Percentiles rank a stretch among this genome's conserved stretches.
Conservation (phyloP, 2,329 filamentous ascomycete genomes). For the Hypoxylon rubiginosum region DNA sequence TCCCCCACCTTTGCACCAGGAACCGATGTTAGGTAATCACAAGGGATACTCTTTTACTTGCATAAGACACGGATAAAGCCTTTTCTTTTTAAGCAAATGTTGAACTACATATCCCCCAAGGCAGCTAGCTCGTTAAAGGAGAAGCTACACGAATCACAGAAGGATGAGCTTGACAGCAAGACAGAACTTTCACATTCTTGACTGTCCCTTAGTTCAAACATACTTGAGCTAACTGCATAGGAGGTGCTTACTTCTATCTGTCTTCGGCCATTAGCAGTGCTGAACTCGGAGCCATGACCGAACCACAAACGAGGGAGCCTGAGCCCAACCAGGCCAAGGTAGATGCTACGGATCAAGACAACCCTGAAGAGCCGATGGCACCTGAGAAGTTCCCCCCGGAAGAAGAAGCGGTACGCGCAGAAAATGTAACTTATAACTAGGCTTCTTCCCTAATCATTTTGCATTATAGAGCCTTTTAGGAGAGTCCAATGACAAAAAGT, state of each 20-base stretch:
- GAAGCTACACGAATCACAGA: background rate
- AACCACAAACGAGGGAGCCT: conserved; percentile 26
- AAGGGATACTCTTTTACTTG: background rate
- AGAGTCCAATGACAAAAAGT: conserved; percentile 80
- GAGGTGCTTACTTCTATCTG: background rate
- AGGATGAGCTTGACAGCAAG: background rate
- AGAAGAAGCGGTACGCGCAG: conserved; percentile 66
- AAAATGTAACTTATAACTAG: background rate
- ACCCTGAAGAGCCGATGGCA: conserved; percentile 50
- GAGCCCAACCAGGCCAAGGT: conserved; percentile 27
- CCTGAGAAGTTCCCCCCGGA: conserved; percentile 64
- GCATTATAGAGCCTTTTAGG: conserved; percentile 71
- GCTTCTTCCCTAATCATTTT: background rate
- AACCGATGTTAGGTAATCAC: background rate
- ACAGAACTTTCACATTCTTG: background rate
- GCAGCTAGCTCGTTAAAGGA: background rate
- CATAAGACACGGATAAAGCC: background rate
- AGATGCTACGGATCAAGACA: conserved; percentile 35
- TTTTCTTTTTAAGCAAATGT: background rate
- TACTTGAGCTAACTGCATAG: background rate
- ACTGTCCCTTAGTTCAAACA: background rate
- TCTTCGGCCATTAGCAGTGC: background rate
- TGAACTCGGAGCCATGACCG: conserved; percentile 31
- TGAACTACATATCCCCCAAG: background rate
- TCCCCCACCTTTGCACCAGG: background rate